Percentiles rank a stretch among this genome's conserved stretches.
Evolutionary conservation across 495 filamentous ascomycete genomes (phyloP).

Genomic region (Tuber brumale): DNA sequence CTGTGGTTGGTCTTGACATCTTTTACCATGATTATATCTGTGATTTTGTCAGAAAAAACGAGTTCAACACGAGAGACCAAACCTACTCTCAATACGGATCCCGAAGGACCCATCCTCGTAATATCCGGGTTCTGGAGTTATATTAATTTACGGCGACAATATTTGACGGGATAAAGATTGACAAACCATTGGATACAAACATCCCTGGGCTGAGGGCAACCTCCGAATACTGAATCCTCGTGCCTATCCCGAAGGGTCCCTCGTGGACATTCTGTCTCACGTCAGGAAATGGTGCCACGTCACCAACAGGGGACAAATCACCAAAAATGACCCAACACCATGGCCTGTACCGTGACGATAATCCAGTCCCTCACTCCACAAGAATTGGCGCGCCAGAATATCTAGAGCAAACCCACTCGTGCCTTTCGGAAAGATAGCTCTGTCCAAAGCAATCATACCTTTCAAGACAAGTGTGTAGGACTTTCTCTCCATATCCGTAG

Average conservation of each 20-base stretch:
- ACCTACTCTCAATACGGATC: constrained; percentile 89
- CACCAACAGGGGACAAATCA: constrained; percentile 36
- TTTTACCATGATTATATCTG: constrained; percentile 74
- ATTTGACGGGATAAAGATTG: background rate
- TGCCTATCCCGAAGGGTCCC: constrained; percentile 93
- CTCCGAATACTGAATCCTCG: constrained; percentile 81
- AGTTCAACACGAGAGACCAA: background rate
- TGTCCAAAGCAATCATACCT: constrained; percentile 87
- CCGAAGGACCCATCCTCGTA: constrained; percentile 97
- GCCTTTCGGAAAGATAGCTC: constrained; percentile 85
- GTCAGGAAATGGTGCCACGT: background rate
- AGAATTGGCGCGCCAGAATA: constrained; percentile 75
- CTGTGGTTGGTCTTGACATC: constrained; percentile 77
- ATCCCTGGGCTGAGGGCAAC: constrained; percentile 86
- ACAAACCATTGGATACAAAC: constrained; percentile 71
- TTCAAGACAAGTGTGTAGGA: constrained; percentile 95
- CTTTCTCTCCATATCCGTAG: constrained; percentile 77
- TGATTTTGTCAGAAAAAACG: constrained; percentile 24
- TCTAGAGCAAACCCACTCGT: constrained; percentile 91
- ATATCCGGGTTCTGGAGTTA: constrained; percentile 74
- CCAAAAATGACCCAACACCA: constrained; percentile 82
- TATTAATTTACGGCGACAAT: constrained; percentile 11
- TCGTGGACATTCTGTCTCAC: constrained; percentile 79
- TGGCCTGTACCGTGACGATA: constrained; percentile 97
- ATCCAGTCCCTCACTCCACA: constrained; percentile 90